Conservation (phyloP, 495 filamentous ascomycete species). For the Penicillium paxilli region DNA sequence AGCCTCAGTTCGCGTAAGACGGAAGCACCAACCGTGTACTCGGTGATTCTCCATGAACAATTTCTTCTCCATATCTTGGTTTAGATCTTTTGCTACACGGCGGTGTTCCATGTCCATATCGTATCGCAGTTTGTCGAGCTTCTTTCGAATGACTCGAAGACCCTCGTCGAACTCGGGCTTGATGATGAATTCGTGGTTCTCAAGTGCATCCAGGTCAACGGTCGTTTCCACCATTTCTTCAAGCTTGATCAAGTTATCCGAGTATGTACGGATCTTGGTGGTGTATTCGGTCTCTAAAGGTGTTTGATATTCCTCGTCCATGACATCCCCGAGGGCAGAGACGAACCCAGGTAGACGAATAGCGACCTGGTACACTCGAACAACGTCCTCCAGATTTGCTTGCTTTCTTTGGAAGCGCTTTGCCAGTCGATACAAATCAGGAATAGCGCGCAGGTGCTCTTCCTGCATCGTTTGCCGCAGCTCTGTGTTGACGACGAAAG, state of each 20-base stretch:
- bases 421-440: constrained; percentile 88
- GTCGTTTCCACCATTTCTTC: constrained; percentile 99
- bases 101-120: constrained; percentile 85
- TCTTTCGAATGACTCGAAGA: constrained; percentile 82
- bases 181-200: constrained; percentile 98
- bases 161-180: constrained; percentile 97
- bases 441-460: constrained; percentile 90
- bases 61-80: constrained; percentile 95
- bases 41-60: constrained; percentile 96
- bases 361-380: constrained; percentile 90
- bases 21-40: constrained; percentile 95
- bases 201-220: constrained; percentile 91
- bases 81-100: constrained; percentile 75
- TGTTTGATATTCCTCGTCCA: constrained; percentile 92
- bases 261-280: constrained; percentile 71
- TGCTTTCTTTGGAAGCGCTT: constrained; percentile 92
- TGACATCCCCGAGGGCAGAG: constrained; percentile 82
- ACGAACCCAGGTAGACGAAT: constrained; percentile 91
- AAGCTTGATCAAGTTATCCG: constrained; percentile 78
- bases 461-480: constrained; percentile 97
- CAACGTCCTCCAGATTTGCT: constrained; percentile 93
- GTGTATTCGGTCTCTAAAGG: constrained; percentile 89
- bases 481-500: constrained; percentile 91
- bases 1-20: constrained; percentile 87
- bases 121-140: constrained; percentile 78